Percentiles rank a stretch among this genome's conserved stretches.
These are phyloP conservation scores for Earliella scabrosa DNA, from an alignment of 1,284 basidiomycete genomes.

Conservation along the genomic window DNA sequence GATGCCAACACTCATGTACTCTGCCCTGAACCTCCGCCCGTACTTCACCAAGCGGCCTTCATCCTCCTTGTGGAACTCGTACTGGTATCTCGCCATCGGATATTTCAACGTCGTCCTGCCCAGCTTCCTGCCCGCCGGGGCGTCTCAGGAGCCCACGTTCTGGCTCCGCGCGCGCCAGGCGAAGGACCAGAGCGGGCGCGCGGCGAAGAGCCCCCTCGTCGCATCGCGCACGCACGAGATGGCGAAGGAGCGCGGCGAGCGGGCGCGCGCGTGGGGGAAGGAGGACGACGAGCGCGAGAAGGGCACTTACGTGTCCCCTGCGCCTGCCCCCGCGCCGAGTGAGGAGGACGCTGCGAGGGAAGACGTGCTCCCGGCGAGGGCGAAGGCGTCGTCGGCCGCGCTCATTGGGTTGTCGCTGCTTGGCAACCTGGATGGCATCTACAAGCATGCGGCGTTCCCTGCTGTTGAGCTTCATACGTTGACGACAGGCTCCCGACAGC, in stretches of 20 bases:
- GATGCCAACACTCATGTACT: conserved; percentile 79
- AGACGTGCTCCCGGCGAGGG: conserved; percentile 30
- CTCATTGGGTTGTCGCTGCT: conserved; percentile 78
- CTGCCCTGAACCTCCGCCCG: conserved; percentile 75
- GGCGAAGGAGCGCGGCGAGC: conserved; percentile 61
- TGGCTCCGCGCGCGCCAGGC: conserved; percentile 77
- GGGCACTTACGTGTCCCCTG: conserved; percentile 46
- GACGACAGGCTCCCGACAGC: conserved; percentile 79
- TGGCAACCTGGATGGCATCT: conserved; percentile 80
- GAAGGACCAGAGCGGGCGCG: conserved; percentile 65
- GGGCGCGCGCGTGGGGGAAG: conserved; percentile 67
- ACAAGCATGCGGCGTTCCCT: conserved; percentile 65
- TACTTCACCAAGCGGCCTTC: conserved; percentile 50
- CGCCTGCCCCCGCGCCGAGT: conserved; percentile 26
- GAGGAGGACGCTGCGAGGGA: conserved; percentile 20
- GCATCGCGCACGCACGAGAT: conserved; percentile 64
- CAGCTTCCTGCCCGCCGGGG: conserved; percentile 56
- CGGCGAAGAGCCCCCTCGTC: conserved; percentile 65
- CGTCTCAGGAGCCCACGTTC: conserved; percentile 50
- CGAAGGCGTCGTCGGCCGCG: conserved; percentile 53
- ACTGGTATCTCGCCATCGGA: conserved; percentile 79
- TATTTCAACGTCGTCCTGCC: conserved; percentile 84
- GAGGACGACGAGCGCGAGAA: conserved; percentile 69
- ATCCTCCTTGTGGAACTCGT: conserved; percentile 53
- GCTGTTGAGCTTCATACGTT: conserved; percentile 64